Evolutionary conservation across 306 rosid species (phyloP).

Genomic region (Prunus persica): Prunus_persica_NCBIv2 NC_034015.1:20250001-20250500

Average conservation of each 20-base stretch:
- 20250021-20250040: too few species aligned
- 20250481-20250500: too few species aligned
- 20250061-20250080: background rate
- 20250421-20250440: too few species aligned
- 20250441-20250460: too few species aligned
- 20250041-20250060: too few species aligned
- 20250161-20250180: background rate
- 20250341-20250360: background rate
- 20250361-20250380: background rate
- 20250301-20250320: background rate
- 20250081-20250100: background rate
- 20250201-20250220: background rate
- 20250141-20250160: background rate
- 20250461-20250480: too few species aligned
- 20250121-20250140: background rate
- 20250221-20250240: background rate
- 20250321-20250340: background rate
- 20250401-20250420: too few species aligned
- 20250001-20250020: too few species aligned
- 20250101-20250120: slow-evolving; percentile 7
- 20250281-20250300: slow-evolving; percentile 3
- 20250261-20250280: slow-evolving; percentile 58
- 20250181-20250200: background rate
- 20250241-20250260: slow-evolving; percentile 43
- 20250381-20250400: too few species aligned